A percentile compares a stretch with the other conserved stretches of the same genome.
Evolutionary conservation across 352 stramenopile species (phyloP).

Genomic region (Phytophthora macrochlamydospora): DNA sequence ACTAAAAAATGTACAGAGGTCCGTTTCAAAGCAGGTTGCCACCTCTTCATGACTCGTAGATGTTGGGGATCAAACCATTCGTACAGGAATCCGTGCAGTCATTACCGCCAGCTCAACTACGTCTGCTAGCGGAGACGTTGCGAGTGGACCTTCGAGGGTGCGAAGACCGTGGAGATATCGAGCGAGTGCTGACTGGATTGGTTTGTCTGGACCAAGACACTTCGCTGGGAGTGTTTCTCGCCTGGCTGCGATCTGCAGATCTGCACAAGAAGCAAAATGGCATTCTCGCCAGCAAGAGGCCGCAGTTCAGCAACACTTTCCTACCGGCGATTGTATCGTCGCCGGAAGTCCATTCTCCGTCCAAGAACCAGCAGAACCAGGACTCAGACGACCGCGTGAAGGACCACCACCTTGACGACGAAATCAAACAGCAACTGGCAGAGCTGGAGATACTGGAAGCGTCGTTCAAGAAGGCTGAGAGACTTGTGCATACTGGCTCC

Average conservation of each 20-base stretch:
- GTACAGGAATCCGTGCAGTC: conserved; percentile 64
- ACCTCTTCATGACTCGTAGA: conserved; percentile 15
- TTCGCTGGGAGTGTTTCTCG: conserved; percentile 70
- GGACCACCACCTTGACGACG: conserved; percentile 64
- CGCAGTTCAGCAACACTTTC: conserved; percentile 66
- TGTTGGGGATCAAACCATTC: conserved; percentile 70
- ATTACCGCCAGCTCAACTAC: conserved; percentile 52
- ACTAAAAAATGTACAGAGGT: conserved; percentile 20
- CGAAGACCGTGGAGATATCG: conserved; percentile 61
- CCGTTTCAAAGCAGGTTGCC: neutral
- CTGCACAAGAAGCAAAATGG: conserved; percentile 29
- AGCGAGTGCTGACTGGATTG: conserved; percentile 63
- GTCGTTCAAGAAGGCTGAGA: conserved; percentile 69
- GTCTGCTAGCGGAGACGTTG: conserved; percentile 60
- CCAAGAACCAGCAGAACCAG: conserved; percentile 15
- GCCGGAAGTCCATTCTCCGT: neutral
- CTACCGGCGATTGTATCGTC: conserved; percentile 49
- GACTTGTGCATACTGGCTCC: conserved; percentile 52
- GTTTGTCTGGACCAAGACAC: conserved; percentile 80
- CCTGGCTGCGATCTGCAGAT: conserved; percentile 53
- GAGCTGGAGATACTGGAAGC: conserved; percentile 57
- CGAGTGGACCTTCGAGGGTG: conserved; percentile 65
- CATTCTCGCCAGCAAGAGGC: conserved; percentile 36
- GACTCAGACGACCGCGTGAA: conserved; percentile 31
- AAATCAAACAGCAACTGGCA: conserved; percentile 44